phyloP scores from a whole-genome alignment of 2,329 filamentous ascomycete species.

The Beauveria sp. region DNA sequence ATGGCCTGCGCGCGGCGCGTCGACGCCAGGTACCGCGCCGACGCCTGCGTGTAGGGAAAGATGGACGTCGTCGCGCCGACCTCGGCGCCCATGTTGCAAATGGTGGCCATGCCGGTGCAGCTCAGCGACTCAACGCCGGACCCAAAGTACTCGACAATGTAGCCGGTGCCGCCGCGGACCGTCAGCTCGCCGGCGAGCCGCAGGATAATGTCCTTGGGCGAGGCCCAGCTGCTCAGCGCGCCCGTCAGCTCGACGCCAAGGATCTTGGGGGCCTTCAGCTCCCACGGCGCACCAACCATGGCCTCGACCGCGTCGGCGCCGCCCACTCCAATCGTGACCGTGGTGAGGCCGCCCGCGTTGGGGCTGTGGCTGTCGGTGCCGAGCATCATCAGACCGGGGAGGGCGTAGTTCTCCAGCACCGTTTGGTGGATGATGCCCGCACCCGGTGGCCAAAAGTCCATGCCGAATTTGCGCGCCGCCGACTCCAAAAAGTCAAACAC shows the following conservation, averaged over 20 bases:
- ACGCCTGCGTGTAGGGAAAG: conserved; percentile 84
- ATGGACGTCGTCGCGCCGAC: conserved; percentile 92
- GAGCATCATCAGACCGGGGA: conserved; percentile 98
- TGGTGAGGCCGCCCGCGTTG: conserved; percentile 89
- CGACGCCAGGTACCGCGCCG: conserved; percentile 76
- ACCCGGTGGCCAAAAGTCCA: conserved; percentile 92
- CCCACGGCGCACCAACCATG: conserved; percentile 92
- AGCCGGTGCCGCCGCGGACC: conserved; percentile 88
- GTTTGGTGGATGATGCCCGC: conserved; percentile 97
- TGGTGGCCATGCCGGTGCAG: conserved; percentile 87
- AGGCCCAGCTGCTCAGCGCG: conserved; percentile 79
- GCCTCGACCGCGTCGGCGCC: conserved; percentile 97
- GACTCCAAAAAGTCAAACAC: conserved; percentile 97
- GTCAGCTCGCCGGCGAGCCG: conserved; percentile 83
- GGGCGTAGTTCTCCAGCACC: conserved; percentile 93
- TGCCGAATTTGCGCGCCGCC: conserved; percentile 81
- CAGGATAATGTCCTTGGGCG: conserved; percentile 93
- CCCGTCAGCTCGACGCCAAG: conserved; percentile 80
- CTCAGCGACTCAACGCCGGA: conserved; percentile 83
- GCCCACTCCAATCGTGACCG: conserved; percentile 93
- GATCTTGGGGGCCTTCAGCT: conserved; percentile 88
- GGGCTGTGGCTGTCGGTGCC: conserved; percentile 96
- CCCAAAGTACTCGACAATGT: conserved; percentile 89
- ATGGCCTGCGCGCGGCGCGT: conserved; percentile 64
- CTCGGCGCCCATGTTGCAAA: conserved; percentile 78